Conservation (phyloP, 352 stramenopile species). For the Phytophthora pini region DNA sequence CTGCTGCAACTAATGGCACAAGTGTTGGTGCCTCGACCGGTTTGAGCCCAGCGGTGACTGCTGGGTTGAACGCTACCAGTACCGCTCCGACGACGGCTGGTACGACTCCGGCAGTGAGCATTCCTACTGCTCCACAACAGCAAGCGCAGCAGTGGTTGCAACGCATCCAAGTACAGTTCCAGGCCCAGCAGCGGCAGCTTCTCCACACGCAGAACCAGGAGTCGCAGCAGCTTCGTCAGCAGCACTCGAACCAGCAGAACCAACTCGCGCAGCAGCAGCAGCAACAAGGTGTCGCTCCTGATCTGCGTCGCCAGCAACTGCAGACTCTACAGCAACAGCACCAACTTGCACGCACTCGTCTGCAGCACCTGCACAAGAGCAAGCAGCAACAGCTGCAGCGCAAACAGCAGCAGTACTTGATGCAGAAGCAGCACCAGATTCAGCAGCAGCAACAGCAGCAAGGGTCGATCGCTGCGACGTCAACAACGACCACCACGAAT, state of each 20-base stretch:
- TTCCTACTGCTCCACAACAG: constrained; percentile 58
- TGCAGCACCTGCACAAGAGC: constrained; percentile 80
- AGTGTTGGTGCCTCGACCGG: constrained; percentile 26
- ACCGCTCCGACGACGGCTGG: constrained; percentile 31
- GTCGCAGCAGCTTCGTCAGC: constrained; percentile 75
- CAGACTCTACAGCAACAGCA: constrained; percentile 84
- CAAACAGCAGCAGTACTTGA: constrained; percentile 82
- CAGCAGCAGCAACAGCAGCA: constrained; percentile 69
- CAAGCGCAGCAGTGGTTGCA: constrained; percentile 86
- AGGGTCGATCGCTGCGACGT: constrained; percentile 33
- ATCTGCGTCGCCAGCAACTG: constrained; percentile 70
- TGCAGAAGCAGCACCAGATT: constrained; percentile 81
- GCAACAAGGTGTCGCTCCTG: constrained; percentile 62
- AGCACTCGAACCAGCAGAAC: constrained; percentile 81
- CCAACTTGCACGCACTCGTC: constrained; percentile 61
- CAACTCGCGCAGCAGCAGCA: constrained; percentile 76
- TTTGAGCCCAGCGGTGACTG: constrained; percentile 40
- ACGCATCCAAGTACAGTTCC: constrained; percentile 83
- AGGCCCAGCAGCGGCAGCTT: constrained; percentile 77
- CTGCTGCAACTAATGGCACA: constrained; percentile 25
- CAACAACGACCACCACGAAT: constrained; percentile 30
- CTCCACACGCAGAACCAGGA: constrained; percentile 81
- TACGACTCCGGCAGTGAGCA: constrained; percentile 30
- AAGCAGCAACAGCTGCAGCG: constrained; percentile 85
- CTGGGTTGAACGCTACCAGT: constrained; percentile 34